Conservation (phyloP, 2,329 filamentous ascomycete genomes). For the Bipolaris bicolor region DNA sequence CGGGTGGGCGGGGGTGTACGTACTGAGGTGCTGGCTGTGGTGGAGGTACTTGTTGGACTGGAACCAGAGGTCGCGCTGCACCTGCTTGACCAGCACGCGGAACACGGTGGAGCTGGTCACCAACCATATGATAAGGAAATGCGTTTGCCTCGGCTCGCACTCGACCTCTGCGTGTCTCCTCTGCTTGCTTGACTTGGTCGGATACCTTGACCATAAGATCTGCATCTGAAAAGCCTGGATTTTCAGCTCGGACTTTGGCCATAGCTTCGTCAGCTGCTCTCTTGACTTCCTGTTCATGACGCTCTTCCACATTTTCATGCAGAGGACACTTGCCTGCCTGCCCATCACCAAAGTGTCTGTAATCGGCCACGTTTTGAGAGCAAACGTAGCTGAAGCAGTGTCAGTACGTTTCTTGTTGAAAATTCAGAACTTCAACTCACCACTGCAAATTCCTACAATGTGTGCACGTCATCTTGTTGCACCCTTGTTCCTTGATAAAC, state of each 20-base stretch:
- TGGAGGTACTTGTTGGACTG: background rate
- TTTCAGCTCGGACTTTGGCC: conserved; percentile 61
- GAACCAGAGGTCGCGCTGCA: conserved; percentile 1
- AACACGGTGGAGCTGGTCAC: conserved; percentile 20
- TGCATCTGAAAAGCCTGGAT: conserved; percentile 66
- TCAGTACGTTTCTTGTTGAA: conserved; percentile 7
- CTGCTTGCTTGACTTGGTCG: conserved; percentile 53
- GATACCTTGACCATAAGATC: conserved; percentile 65
- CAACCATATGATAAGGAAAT: conserved; percentile 34
- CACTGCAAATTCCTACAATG: conserved; percentile 63
- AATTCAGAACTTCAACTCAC: conserved; percentile 43
- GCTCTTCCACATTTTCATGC: conserved; percentile 66
- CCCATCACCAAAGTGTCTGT: conserved; percentile 71
- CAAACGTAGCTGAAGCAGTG: conserved; percentile 68
- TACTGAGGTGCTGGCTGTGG: conserved; percentile 19
- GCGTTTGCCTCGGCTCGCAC: conserved; percentile 20
- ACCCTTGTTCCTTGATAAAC: conserved; percentile 79
- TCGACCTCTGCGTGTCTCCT: conserved; percentile 31
- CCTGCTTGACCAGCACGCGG: background rate
- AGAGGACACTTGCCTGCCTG: conserved; percentile 64
- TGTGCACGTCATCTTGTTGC: conserved; percentile 82
- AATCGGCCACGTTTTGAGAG: conserved; percentile 65
- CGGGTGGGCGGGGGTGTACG: conserved; percentile 11
- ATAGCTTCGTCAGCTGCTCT: conserved; percentile 66
- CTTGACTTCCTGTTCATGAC: conserved; percentile 68